Evolutionary conservation across 2,329 filamentous ascomycete species (phyloP).

Genomic region (Cercospora sp.): DNA sequence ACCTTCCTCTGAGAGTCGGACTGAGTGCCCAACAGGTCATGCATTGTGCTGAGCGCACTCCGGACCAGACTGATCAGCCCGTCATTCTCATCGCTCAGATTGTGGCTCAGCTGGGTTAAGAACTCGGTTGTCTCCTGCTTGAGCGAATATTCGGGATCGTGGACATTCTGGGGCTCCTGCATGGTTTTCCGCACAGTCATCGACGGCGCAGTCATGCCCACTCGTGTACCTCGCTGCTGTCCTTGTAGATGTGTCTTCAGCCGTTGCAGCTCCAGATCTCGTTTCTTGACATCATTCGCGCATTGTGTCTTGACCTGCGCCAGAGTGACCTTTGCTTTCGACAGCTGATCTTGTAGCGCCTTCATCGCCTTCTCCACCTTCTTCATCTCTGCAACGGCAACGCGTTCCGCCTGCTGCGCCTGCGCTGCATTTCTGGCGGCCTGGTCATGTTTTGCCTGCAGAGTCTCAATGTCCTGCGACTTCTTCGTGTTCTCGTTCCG

Average conservation of each 20-base stretch:
- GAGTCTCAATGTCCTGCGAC: conserved; percentile 37
- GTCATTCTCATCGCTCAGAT: conserved; percentile 90
- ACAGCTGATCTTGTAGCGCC: conserved; percentile 80
- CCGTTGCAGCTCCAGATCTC: conserved; percentile 83
- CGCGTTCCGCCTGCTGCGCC: conserved; percentile 72
- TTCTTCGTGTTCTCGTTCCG: conserved; percentile 75
- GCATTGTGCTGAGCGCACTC: conserved; percentile 69
- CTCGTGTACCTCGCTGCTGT: conserved; percentile 52
- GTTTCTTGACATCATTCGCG: conserved; percentile 85
- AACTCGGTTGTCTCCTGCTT: conserved; percentile 89
- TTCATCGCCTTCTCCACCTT: conserved; percentile 73
- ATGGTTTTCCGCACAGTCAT: conserved; percentile 51
- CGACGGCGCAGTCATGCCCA: conserved; percentile 49
- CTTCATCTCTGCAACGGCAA: conserved; percentile 77
- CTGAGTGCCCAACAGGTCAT: conserved; percentile 60
- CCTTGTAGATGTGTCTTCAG: conserved; percentile 85
- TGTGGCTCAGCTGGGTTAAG: conserved; percentile 78
- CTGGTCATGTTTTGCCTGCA: conserved; percentile 47
- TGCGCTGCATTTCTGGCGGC: conserved; percentile 68
- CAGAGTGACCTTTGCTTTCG: conserved; percentile 74
- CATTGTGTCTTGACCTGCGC: conserved; percentile 83
- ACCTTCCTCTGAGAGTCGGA: conserved; percentile 36
- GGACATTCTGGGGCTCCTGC: conserved; percentile 49
- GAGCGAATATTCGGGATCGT: conserved; percentile 65
- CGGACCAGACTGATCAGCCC: conserved; percentile 70